Base-by-base conservation (phyloP, 73 alveolate genomes). In the Stentor roeselii region DNA sequence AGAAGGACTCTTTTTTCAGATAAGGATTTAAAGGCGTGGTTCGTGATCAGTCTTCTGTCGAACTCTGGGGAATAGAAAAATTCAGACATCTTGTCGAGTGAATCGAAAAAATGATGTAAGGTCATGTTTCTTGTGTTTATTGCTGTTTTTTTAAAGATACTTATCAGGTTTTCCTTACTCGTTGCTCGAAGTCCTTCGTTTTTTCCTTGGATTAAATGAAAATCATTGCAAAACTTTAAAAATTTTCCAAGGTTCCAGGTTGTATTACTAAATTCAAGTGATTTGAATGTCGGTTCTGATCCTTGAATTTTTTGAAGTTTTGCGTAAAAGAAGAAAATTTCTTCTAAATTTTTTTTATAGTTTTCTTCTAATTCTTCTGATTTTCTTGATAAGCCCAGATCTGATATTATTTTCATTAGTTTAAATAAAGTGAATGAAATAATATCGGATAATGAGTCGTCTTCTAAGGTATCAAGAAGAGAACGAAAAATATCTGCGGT, bases 71-170 rank as follows among this genome's bases (percentile, higher is more conserved):
- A 27, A 34, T 67, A 67, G 42, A 27, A 67, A 14, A 67, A 1
- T 21, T 67, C 80, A 67, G 80, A 1, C 11, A 67, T 67, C 34
- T 34, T 67, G 80, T 67, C 80, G 34, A 67, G 80, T 36, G 80
- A 67, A 67, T 67, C 80, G 34, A 67, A 27, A 67, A 67, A 67
- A 27, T 67, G 50, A 2, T 32, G 21, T 2, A 27, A 36, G 14
- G 42, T 67, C 80, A 67, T 67, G 14, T 27, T 15, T 32, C 80
- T 21, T 1, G 80, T 21, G 37, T 67, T 67, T 14, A 21, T n/a
- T 30, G 80, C 80, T 67, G 14, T 21, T 67, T 67, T 67, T 67
- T 67, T 67, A 40, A 67, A 67, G 14, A 67, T 34, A 21, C 41
- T 32, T 67, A 67, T 67, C 1, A 32, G 41, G 21, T 67, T 36